Evolutionary conservation across 2,329 filamentous ascomycete species (phyloP), one percentile per base, ranked within the genome.

Genomic region (Fusarium dimerum): DNA sequence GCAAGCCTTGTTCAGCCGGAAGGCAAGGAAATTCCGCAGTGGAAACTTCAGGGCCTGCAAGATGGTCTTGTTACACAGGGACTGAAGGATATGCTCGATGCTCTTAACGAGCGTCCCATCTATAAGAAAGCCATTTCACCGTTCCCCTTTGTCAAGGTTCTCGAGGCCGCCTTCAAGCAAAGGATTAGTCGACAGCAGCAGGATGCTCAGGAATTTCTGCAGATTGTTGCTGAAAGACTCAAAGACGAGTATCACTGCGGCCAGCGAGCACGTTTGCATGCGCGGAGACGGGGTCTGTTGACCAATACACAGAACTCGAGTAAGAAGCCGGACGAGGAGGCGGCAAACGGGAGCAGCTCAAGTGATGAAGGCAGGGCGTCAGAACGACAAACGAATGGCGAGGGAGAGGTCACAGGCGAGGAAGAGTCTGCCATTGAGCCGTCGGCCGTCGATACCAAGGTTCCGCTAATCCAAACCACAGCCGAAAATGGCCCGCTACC

Each of bases 191-290:
- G 93, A 48, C 91, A 94, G 68, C 94, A 99, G 73, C 94, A 99
- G 72, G 94, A 99, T 75, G 94, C 94, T 11, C 94, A 99, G 68
- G 94, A 99, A 71, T 97, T 99, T 59, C 74, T 99, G 50, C 94
- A 99, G 74, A 87, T 97, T 45, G 88, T 99, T 12, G 89, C 91
- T 3, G 93, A 99, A 75, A 83, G 93, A 47, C 77, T 99, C 50
- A 92, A 90, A 65, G 94, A 99, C 67, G 94, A 99, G 72, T 96
- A 97, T 66, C 87, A 95, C 68, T 92, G 92, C 5, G 92, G 91
- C 2, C 81, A 83, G 64, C 83, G 88, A 66, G 92, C 90, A 12
- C 81, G 92, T 57, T 76, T 75, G 43, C 78, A 82, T 52, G 84
- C 84, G 44, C 71, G 68, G 60, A 61, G 69, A 60, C 53, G 71